These are phyloP conservation scores for Mycena maculata DNA, from an alignment of 768 basidiomycete species.

Conservation along the genomic window DNA sequence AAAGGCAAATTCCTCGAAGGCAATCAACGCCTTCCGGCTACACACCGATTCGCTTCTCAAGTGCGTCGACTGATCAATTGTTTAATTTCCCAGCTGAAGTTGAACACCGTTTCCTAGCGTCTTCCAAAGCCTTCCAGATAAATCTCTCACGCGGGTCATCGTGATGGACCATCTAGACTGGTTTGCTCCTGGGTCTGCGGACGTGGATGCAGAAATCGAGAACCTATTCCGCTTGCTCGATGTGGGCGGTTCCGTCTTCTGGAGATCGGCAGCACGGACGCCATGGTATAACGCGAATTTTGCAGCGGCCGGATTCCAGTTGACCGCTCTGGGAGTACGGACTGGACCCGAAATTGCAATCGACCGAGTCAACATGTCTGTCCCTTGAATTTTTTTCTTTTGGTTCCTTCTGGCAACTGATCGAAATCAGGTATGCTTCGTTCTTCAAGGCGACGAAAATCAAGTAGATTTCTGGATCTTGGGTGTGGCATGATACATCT, in stretches of 20 bases:
- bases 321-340: constrained; percentile 51
- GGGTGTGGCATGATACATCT: too few species aligned
- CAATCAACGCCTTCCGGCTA: constrained; percentile 66
- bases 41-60: constrained; percentile 79
- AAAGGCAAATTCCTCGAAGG: constrained; percentile 55
- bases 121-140: constrained; percentile 40
- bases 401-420: neutral
- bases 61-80: constrained; percentile 47
- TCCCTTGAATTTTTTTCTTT: neutral
- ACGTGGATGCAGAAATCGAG: constrained; percentile 58
- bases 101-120: constrained; percentile 36
- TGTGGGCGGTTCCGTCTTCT: constrained; percentile 63
- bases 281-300: constrained; percentile 70
- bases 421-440: constrained; percentile 10
- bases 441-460: constrained; percentile 47
- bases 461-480: too few species aligned
- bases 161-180: constrained; percentile 72
- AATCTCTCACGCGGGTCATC: constrained; percentile 61
- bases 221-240: constrained; percentile 60
- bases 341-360: constrained; percentile 53
- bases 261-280: constrained; percentile 62
- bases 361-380: constrained; percentile 71
- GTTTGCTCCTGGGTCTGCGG: constrained; percentile 54
- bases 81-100: neutral
- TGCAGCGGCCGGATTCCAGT: constrained; percentile 53